These are phyloP conservation scores for Epichloe festucae DNA, from an alignment of 2,329 filamentous ascomycete species.

Conservation along the genomic window DNA sequence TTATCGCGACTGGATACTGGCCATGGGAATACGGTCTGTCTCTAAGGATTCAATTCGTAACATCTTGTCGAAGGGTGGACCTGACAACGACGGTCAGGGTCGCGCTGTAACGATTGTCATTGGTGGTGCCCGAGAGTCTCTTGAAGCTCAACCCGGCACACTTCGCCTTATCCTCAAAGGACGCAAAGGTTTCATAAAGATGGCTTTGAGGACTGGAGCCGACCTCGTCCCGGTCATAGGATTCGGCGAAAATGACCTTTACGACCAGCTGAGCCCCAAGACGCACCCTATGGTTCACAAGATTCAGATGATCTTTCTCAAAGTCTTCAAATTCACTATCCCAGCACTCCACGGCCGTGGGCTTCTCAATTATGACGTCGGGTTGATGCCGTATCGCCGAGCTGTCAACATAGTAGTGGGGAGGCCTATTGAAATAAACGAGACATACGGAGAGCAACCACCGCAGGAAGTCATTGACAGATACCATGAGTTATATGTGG, in stretches of 20 bases:
- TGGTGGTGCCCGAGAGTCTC: constrained; percentile 81
- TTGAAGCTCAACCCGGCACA: constrained; percentile 70
- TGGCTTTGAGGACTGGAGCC: constrained; percentile 83
- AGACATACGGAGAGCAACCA: constrained; percentile 44
- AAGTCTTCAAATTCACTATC: constrained; percentile 80
- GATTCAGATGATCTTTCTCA: constrained; percentile 73
- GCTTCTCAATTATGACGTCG: constrained; percentile 96
- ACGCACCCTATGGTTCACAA: constrained; percentile 69
- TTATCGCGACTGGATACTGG: constrained; percentile 87
- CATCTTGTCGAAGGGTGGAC: constrained; percentile 65
- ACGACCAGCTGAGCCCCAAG: constrained; percentile 72
- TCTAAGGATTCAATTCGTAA: constrained; percentile 89
- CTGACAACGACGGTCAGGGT: constrained; percentile 72
- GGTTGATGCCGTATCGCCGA: constrained; percentile 83
- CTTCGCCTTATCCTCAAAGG: constrained; percentile 68
- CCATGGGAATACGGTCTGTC: constrained; percentile 77
- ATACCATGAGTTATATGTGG: constrained; percentile 66
- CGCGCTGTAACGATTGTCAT: constrained; percentile 95
- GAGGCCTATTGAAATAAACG: constrained; percentile 59
- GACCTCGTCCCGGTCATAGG: constrained; percentile 85
- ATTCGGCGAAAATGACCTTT: constrained; percentile 93
- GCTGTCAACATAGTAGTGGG: constrained; percentile 86
- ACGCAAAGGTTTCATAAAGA: constrained; percentile 86
- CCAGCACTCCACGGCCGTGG: constrained; percentile 82
- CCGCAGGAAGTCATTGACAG: constrained; percentile 65